These are phyloP conservation scores for Ustilago tritici DNA, from an alignment of 1,284 basidiomycete species.

Conservation along the genomic window DNA sequence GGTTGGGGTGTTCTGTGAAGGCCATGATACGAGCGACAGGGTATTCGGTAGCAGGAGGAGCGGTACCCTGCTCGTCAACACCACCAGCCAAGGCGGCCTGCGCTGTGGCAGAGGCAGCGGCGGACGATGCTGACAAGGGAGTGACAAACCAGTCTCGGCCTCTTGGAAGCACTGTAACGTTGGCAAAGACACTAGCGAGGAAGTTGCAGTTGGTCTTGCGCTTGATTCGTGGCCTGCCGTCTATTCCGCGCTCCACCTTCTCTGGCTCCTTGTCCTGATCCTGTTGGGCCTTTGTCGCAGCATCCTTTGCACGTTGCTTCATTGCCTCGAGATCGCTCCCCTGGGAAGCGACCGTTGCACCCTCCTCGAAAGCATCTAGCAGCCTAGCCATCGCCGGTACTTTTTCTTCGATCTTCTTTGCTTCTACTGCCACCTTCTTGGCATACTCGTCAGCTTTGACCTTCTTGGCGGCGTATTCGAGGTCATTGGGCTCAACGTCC, in stretches of 20 bases:
- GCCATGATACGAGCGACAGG: slow-evolving; percentile 66
- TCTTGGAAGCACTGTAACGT: slow-evolving; percentile 61
- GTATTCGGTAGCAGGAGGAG: slow-evolving; percentile 55
- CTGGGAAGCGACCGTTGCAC: slow-evolving; percentile 61
- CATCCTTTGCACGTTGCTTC: slow-evolving; percentile 57
- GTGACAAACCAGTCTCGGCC: slow-evolving; percentile 67
- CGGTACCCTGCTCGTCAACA: slow-evolving; percentile 26
- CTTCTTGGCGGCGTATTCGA: slow-evolving; percentile 61
- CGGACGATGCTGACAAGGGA: slow-evolving; percentile 53
- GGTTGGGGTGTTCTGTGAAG: slow-evolving; percentile 68
- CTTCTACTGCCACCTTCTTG: slow-evolving; percentile 46
- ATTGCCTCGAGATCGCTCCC: slow-evolving; percentile 60
- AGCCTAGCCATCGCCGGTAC: slow-evolving; percentile 64
- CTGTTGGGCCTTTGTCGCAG: slow-evolving; percentile 38
- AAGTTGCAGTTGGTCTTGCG: slow-evolving; percentile 69
- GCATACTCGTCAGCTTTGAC: slow-evolving; percentile 49
- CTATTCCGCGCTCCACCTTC: slow-evolving; percentile 50
- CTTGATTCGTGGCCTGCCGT: slow-evolving; percentile 59
- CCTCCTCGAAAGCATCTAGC: slow-evolving; percentile 68
- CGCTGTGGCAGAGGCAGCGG: slow-evolving; percentile 49
- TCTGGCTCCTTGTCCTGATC: slow-evolving; percentile 36
- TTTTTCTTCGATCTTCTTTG: slow-evolving; percentile 55
- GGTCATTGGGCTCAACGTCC: slow-evolving; percentile 63
- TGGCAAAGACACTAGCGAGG: slow-evolving; percentile 69
- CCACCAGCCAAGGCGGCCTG: slow-evolving; percentile 50